A percentile compares a stretch with the other conserved stretches of the same genome.
Evolutionary conservation across 345 rosid species (phyloP).

Genomic region (Triadica sebifera): DNA sequence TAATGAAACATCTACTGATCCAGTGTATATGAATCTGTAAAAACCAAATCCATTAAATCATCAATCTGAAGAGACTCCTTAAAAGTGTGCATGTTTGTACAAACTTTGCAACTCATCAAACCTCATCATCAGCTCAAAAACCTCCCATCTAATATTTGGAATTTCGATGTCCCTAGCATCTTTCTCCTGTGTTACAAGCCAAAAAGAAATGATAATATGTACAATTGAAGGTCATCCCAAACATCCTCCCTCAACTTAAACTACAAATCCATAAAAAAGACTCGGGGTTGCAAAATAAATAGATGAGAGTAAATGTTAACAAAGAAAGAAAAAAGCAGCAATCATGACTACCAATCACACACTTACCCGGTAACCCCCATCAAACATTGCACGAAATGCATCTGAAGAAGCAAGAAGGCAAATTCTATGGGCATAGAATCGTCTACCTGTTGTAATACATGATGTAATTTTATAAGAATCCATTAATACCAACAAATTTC

Average conservation of each 20-base stretch:
- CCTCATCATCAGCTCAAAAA: constrained; percentile 99
- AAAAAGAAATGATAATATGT: constrained; percentile 4
- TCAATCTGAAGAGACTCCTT: constrained; percentile 10
- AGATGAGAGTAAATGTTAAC: neutral
- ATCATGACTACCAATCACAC: constrained; percentile 2
- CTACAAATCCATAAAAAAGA: neutral
- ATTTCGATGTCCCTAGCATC: constrained; percentile 98
- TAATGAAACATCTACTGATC: constrained; percentile 79
- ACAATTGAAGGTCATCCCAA: neutral
- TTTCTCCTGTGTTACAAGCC: constrained; percentile 58
- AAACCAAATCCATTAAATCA: constrained; percentile 20
- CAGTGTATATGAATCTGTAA: constrained; percentile 90
- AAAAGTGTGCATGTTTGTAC: neutral
- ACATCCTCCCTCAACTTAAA: neutral
- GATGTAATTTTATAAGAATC: constrained; percentile 2
- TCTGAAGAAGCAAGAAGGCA: constrained; percentile 99
- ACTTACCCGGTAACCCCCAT: constrained; percentile 97
- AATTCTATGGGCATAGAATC: constrained; percentile 93
- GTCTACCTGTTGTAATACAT: constrained; percentile 57
- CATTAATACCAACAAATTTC: neutral
- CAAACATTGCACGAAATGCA: constrained; percentile 99
- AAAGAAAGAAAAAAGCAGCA: neutral
- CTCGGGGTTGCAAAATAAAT: neutral
- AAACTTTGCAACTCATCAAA: constrained; percentile 29
- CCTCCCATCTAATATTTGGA: constrained; percentile 99